A percentile compares a stretch with the other conserved stretches of the same genome.
Conservation (phyloP, 2,329 filamentous ascomycete species). For the Bisporella sp. region DNA sequence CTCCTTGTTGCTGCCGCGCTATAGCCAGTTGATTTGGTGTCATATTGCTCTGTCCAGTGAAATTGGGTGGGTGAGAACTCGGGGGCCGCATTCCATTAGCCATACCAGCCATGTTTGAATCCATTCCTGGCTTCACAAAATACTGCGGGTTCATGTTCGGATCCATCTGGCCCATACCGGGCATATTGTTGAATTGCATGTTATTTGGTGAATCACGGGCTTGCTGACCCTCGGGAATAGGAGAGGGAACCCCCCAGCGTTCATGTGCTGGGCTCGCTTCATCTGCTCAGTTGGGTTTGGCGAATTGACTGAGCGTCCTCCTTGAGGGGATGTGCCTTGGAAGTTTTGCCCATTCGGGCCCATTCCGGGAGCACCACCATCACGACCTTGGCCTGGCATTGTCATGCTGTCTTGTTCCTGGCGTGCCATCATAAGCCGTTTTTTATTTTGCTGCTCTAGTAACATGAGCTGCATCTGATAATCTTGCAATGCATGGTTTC, state of each 20-base stretch:
- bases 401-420: conserved; percentile 65
- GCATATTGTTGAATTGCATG: conserved; percentile 53
- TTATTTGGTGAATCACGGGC: conserved; percentile 60
- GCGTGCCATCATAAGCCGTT: conserved; percentile 75
- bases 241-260: conserved; percentile 63
- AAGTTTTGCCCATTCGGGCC: conserved; percentile 56
- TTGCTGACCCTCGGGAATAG: conserved; percentile 58
- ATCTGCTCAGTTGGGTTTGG: conserved; percentile 74
- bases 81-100: conserved; percentile 62
- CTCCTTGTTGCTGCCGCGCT: conserved; percentile 34
- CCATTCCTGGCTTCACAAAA: conserved; percentile 46
- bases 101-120: conserved; percentile 50
- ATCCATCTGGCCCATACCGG: conserved; percentile 46
- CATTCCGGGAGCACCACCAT: conserved; percentile 41
- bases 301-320: conserved; percentile 59
- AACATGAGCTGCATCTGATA: conserved; percentile 89
- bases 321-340: conserved; percentile 64
- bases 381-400: conserved; percentile 39
- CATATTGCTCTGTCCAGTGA: conserved; percentile 47
- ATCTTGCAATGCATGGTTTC: conserved; percentile 75
- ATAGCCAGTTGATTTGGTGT: conserved; percentile 44
- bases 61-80: conserved; percentile 57
- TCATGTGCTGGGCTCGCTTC: conserved; percentile 73
- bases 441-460: conserved; percentile 83
- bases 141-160: conserved; percentile 53